Evolutionary conservation across 2,329 filamentous ascomycete genomes (phyloP), one percentile per base, ranked within the genome.

Genomic region (Aspergillus hortae): DNA sequence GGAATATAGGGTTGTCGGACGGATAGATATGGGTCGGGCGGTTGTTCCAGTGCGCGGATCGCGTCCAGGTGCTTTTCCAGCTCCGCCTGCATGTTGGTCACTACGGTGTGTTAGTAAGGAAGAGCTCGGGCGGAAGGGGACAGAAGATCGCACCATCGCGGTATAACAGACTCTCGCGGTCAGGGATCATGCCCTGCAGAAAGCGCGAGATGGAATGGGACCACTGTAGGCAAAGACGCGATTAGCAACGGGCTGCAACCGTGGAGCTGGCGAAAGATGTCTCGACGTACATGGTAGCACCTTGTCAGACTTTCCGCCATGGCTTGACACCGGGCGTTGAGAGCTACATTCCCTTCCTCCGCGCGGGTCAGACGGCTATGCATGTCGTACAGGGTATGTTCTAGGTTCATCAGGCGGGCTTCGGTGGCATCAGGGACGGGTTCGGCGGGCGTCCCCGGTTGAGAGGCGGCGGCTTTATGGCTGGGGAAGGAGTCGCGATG

Each of bases 401-500:
- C 94, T 23, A 97, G 76, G 58, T 80, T 82, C 58, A 82, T 79
- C 51, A 96, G 70, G 59, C 92, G 82, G 44, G 84, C 83, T 62
- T 99, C 92, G 11, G 86, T 78, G 11, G 85, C 85, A 62, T 97
- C 92, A 36, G 85, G 84, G 72, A 91, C 87, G 9, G 89, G 82
- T 66, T 96, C 91, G 21, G 89, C 85, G 1, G 92, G 88, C n/a
- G 89, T 90, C 12, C 89, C 89, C 9, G 90, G 87, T 62, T 94
- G 90, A 21, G 90, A 89, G 14, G 81, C 79, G 46, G 83, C 81
- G 38, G 87, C 79, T 67, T 95, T 95, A 54, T 88, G 85, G 53
- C 82, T 83, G 57, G 86, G 88, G 73, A 94, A 96, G 12, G 87
- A 88, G 67, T 97, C 94, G 61, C 92, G 85, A 67, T 97, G 91